These are phyloP conservation scores for Nigrospora osmanthi DNA, from an alignment of 2,329 filamentous ascomycete species.

Conservation along the genomic window DNA sequence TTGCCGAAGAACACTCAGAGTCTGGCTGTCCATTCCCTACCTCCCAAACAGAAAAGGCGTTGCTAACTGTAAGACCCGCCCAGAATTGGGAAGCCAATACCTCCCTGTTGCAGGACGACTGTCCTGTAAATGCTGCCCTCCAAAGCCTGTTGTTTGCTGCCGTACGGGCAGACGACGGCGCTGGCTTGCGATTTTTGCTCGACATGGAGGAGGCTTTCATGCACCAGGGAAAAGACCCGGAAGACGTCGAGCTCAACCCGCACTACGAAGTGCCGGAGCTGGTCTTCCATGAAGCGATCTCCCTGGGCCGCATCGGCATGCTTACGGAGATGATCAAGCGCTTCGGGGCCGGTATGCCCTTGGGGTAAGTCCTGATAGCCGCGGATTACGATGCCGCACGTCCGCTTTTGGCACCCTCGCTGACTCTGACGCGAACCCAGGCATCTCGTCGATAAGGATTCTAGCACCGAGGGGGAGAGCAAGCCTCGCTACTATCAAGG, in stretches of 20 bases:
- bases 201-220: slow-evolving; percentile 35
- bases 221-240: slow-evolving; percentile 16
- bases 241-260: slow-evolving; percentile 10
- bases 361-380: slow-evolving; percentile 32
- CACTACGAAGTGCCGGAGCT: slow-evolving; percentile 30
- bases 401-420: background rate
- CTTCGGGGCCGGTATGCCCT: slow-evolving; percentile 61
- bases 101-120: too few relatives aligned
- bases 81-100: too few relatives aligned
- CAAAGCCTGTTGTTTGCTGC: slow-evolving; percentile 32
- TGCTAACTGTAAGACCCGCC: too few relatives aligned
- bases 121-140: too few relatives aligned
- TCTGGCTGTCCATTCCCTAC: too few relatives aligned
- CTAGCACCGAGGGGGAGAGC: slow-evolving; percentile 52
- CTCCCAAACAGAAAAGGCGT: too few relatives aligned
- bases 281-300: slow-evolving; percentile 36
- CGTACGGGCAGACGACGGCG: slow-evolving; percentile 43
- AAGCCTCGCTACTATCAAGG: slow-evolving; percentile 54
- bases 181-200: slow-evolving; percentile 49
- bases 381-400: too few relatives aligned
- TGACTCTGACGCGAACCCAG: background rate
- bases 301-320: slow-evolving; percentile 43
- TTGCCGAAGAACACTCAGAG: too few relatives aligned
- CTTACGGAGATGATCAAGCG: slow-evolving; percentile 57
- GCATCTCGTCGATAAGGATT: slow-evolving; percentile 51